These are phyloP conservation scores for Trichoderma sp. DNA, from an alignment of 2,329 filamentous ascomycete genomes.

Conservation along the genomic window DNA sequence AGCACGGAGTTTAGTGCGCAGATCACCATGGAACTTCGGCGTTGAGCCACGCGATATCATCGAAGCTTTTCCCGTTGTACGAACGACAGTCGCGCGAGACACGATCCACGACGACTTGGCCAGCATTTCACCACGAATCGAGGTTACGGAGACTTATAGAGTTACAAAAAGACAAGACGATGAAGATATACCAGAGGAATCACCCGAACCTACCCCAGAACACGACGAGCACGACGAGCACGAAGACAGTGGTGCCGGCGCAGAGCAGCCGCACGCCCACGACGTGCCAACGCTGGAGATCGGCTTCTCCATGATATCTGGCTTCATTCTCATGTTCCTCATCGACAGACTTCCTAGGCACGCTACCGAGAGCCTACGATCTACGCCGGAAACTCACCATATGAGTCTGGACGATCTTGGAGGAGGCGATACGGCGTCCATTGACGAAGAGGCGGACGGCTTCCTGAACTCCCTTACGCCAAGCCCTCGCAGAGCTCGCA, in stretches of 20 bases:
- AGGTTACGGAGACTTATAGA: not conserved
- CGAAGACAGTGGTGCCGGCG: conserved; percentile 34
- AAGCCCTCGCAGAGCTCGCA: conserved; percentile 57
- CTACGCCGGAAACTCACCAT: conserved; percentile 69
- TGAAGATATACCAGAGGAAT: conserved; percentile 18
- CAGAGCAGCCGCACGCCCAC: conserved; percentile 26
- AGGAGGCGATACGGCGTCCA: conserved; percentile 48
- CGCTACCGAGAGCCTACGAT: conserved; percentile 61
- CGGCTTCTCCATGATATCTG: conserved; percentile 79
- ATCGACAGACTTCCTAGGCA: conserved; percentile 82
- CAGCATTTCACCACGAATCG: conserved; percentile 1
- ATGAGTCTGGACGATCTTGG: conserved; percentile 84
- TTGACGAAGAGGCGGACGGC: conserved; percentile 56
- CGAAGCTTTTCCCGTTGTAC: conserved; percentile 25
- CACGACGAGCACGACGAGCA: conserved; percentile 18
- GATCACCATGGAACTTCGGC: conserved; percentile 33
- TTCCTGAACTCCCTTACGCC: conserved; percentile 59
- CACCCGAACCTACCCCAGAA: conserved; percentile 7
- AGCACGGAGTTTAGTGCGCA: conserved; percentile 32
- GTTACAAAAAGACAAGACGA: not conserved
- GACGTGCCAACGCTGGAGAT: conserved; percentile 71
- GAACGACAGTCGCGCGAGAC: conserved; percentile 2
- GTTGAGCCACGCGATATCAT: conserved; percentile 27
- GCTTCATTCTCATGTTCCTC: conserved; percentile 95
- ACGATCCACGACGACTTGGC: not conserved